Conservation (phyloP, 192 early-diverging fungal genomes). For the Podila epigama region DNA sequence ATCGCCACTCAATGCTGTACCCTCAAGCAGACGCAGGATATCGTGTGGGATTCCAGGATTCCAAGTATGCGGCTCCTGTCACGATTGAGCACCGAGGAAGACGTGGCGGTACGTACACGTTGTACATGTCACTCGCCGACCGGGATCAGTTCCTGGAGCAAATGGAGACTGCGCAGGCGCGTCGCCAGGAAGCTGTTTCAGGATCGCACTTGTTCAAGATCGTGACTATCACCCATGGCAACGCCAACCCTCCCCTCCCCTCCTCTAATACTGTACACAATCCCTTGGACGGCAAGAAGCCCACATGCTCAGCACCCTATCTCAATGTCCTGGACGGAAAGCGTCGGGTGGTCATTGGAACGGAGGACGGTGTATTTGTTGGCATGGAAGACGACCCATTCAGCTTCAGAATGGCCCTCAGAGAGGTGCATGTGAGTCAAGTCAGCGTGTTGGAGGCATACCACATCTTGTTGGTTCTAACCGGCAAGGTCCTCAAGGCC, state of each 20-base stretch:
- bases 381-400: constrained; percentile 61
- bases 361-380: constrained; percentile 86
- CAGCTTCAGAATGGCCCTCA: constrained; percentile 36
- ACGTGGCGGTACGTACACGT: constrained; percentile 24
- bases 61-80: constrained; percentile 27
- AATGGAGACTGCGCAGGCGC: constrained; percentile 41
- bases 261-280: constrained; percentile 32
- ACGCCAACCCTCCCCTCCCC: constrained; percentile 34
- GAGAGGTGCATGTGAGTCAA: constrained; percentile 76
- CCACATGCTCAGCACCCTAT: constrained; percentile 41
- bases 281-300: constrained; percentile 29
- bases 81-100: constrained; percentile 42
- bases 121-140: constrained; percentile 26
- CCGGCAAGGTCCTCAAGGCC: constrained; percentile 50
- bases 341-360: constrained; percentile 77
- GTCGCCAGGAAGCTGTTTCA: constrained; percentile 42
- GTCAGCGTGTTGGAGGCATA: constrained; percentile 84
- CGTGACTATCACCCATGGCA: constrained; percentile 24
- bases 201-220: constrained; percentile 39
- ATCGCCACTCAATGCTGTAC: constrained; percentile 27
- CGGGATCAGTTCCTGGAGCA: constrained; percentile 38
- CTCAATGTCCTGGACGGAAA: constrained; percentile 62
- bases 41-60: constrained; percentile 45
- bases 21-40: constrained; percentile 1
- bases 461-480: constrained; percentile 81